Evolutionary conservation across 2,329 filamentous ascomycete genomes (phyloP).

Genomic region (Ascochyta viciae-villosae): DNA sequence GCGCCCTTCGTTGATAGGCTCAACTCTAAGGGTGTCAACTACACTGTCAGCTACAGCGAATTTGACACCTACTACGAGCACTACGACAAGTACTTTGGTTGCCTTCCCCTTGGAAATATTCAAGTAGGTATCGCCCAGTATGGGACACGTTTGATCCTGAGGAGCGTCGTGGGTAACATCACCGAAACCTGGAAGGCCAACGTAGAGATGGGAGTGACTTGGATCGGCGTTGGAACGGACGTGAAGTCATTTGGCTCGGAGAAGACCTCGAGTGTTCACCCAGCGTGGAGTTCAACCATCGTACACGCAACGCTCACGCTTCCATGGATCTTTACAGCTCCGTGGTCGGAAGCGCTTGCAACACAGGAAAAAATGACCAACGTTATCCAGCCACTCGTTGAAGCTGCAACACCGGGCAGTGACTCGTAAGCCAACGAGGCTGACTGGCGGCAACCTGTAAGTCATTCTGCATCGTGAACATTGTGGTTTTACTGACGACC

Average conservation of each 20-base stretch:
- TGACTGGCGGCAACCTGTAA: constrained; percentile 12
- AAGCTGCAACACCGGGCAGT: constrained; percentile 26
- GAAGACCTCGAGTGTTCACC: constrained; percentile 30
- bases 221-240: constrained; percentile 28
- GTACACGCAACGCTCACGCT: constrained; percentile 27
- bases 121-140: constrained; percentile 30
- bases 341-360: constrained; percentile 25
- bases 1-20: constrained; percentile 25
- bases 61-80: constrained; percentile 31
- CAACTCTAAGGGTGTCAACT: constrained; percentile 20
- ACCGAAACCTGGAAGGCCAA: constrained; percentile 23
- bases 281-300: constrained; percentile 30
- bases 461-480: too few relatives aligned
- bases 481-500: too few relatives aligned
- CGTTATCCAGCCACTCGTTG: constrained; percentile 24
- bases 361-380: constrained; percentile 28
- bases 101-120: constrained; percentile 29
- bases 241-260: constrained; percentile 21
- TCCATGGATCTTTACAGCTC: constrained; percentile 29
- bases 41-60: constrained; percentile 20
- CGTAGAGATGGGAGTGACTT: constrained; percentile 26
- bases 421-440: constrained; percentile 39
- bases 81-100: constrained; percentile 32
- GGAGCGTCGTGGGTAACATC: constrained; percentile 22
- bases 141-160: constrained; percentile 26